Base-by-base conservation (phyloP, 2,329 filamentous ascomycete genomes). In the Aspergillus piperis region DNA sequence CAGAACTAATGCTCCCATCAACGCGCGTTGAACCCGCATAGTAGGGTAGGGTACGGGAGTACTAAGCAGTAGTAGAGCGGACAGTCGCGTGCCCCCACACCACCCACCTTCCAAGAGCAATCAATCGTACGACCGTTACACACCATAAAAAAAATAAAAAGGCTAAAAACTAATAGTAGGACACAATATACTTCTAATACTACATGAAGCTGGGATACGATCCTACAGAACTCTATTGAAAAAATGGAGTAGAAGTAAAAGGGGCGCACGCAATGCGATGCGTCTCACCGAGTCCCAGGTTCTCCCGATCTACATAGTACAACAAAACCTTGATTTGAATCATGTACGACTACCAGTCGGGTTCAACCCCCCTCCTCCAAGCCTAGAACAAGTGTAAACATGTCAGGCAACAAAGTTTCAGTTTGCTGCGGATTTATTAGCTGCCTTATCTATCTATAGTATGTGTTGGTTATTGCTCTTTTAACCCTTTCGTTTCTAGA, bases 71-170 rank as follows among this genome's bases (percentile, higher is more conserved):
- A 39, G 23, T 10, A 19, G 8, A 41, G 5, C 53, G n/a, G n/a
- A 25, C 23, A 11, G 21, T 55, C 53, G 41, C 53, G 25, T 55
- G 53, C 47, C 41, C 53, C 53, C 53, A 55, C 41, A 41, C 53
- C 53, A 36, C 53, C 39, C 47, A 30, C 47, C 27, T 11, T 3
- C 27, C 30, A 36, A 13, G 15, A 15, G 39, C 23, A 39, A 47
- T 47, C 23, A 39, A 47, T 47, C 53, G 30, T 36, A 47, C 25
- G 39, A 55, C 25, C 53, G 8, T 23, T 11, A 36, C 39, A n/a
- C 13, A 55, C 30, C n/a, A 8, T 23, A 15, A 15, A 27, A 15
- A 27, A 25, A 25, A 25, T 6, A 25, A 25, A 54, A 36, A 36
- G 32, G 10, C 11, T 36, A 36, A 27, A 27, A 8, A 27, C 25